phyloP scores from a whole-genome alignment of 805 yeast genomes.

The Candida krabiensis region DNA sequence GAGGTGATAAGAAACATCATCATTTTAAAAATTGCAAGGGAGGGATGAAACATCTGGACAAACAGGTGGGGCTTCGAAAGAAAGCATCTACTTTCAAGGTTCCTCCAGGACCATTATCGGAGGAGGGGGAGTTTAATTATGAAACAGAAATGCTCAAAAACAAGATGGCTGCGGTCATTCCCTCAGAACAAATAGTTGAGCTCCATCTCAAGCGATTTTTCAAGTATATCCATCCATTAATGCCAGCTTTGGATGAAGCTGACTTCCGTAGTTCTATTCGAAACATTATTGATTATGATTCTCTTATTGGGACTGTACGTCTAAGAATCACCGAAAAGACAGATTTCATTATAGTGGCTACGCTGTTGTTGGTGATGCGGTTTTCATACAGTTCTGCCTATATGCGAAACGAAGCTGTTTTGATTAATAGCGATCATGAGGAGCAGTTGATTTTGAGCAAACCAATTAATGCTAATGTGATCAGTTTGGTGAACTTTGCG shows the following conservation, averaged over 20 bases:
- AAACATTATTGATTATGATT: slow-evolving; percentile 30
- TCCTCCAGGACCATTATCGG: neutral
- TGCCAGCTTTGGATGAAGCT: slow-evolving; percentile 47
- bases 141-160: slow-evolving; percentile 6
- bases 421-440: slow-evolving; percentile 15
- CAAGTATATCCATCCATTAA: slow-evolving; percentile 40
- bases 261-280: slow-evolving; percentile 34
- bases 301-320: neutral
- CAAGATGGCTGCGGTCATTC: slow-evolving; percentile 21
- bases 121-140: neutral
- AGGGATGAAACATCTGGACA: slow-evolving; percentile 3
- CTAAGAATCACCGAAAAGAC: slow-evolving; percentile 15
- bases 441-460: slow-evolving; percentile 30
- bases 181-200: slow-evolving; percentile 35
- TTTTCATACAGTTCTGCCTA: slow-evolving; percentile 26
- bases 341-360: slow-evolving; percentile 25
- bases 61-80: slow-evolving; percentile 13
- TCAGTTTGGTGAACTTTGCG: slow-evolving; percentile 39
- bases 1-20: no score
- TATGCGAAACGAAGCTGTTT: slow-evolving; percentile 17
- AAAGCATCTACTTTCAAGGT: slow-evolving; percentile 1
- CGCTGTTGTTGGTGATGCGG: slow-evolving; percentile 28
- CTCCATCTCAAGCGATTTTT: slow-evolving; percentile 41
- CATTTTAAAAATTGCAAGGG: neutral
- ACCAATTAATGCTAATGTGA: slow-evolving; percentile 41